These are phyloP conservation scores for Alloteropsis semialata DNA, from an alignment of 176 grass and related monocot species.

Conservation along the genomic window DNA sequence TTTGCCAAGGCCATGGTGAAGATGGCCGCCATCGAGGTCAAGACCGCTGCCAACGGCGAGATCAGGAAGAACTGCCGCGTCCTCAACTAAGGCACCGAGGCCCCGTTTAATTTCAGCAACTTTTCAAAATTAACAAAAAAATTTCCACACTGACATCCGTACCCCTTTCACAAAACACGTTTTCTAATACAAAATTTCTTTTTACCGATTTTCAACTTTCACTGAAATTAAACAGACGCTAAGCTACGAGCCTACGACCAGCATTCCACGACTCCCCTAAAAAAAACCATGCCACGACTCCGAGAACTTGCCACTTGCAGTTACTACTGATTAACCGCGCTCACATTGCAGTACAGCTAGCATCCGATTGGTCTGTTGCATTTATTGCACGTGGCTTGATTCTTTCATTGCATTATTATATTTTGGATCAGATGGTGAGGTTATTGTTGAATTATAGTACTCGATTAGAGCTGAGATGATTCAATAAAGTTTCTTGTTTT, in stretches of 20 bases:
- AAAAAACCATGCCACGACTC: neutral
- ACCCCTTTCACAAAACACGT: too few species aligned
- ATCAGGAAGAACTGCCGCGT: constrained; percentile 22
- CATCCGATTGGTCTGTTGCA: neutral
- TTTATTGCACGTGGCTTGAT: neutral
- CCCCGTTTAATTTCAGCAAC: too few species aligned
- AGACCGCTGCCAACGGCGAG: constrained; percentile 25
- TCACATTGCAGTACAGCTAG: neutral
- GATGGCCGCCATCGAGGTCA: constrained; percentile 30
- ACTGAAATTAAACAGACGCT: too few species aligned
- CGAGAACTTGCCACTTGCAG: neutral
- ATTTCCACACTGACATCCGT: too few species aligned
- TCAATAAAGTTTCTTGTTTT: neutral
- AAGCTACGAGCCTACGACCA: too few species aligned
- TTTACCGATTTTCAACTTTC: too few species aligned
- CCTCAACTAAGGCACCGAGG: constrained; percentile 34
- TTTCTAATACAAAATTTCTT: too few species aligned
- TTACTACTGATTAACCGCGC: neutral
- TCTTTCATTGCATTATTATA: neutral
- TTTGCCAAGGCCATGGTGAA: constrained; percentile 27
- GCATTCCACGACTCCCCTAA: neutral
- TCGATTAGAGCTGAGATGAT: neutral
- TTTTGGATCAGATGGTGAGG: neutral
- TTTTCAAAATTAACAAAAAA: too few species aligned
- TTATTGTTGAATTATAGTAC: neutral